Evolutionary conservation across 169 alveolate species (phyloP), one percentile per base, ranked within the genome.

Genomic region (Plasmodium relictum): DNA sequence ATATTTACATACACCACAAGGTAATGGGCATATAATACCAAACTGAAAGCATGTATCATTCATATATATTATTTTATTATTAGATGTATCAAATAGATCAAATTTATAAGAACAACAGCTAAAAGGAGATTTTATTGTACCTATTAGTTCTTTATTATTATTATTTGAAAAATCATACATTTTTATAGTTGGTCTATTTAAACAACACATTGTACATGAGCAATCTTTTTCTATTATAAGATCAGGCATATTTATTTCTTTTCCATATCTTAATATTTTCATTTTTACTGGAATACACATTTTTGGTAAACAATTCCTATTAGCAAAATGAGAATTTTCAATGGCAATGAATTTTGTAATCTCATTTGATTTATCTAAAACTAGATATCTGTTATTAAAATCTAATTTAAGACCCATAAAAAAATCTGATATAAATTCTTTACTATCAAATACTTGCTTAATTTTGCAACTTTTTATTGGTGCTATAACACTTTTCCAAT

Each of bases 101-200:
- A 78, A 78, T 63, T 78, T 78, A 24, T 63, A 78, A 22, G 89
- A 78, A 18, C 89, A 78, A 50, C 89, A 78, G 44, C 76, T 78
- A 58, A 45, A 78, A 39, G 89, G 89, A 37, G 89, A 2, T 63
- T 50, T 78, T 63, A 78, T 78, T 2, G 58, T 78, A 18, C 89
- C 89, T n/a, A 78, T 65, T 48, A 78, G 41, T 70, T 65, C 58
- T 70, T 65, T 78, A 50, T 78, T 78, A 78, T 78, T 78, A 78
- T 78, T 78, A 56, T 78, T 62, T 78, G 89, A 78, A 78, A 45
- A 78, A 31, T 63, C 89, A 65, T 78, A 78, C 89, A 78, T 78
- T 78, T 39, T 78, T 45, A 78, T 78, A 41, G 76, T 63, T 26
- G 89, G 89, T 65, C 89, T 78, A 45, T 78, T 78, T 63, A 78